Base-by-base conservation (phyloP, 116 monocot genomes). In the Iris pallida region DNA sequence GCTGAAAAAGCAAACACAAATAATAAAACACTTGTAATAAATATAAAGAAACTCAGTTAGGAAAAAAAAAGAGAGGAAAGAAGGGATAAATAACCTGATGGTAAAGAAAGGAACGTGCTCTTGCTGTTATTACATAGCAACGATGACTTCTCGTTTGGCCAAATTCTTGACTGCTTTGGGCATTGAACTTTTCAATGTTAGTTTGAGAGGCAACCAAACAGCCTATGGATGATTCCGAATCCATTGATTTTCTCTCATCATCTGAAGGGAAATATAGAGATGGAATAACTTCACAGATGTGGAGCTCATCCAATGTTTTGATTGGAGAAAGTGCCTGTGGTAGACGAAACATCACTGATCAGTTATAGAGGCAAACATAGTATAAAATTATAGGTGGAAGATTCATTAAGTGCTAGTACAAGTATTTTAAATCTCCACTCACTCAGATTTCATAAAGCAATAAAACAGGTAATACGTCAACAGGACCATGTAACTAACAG, bases 51-150 rank as follows among this genome's bases (percentile, higher is more conserved):
- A 16, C 5, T 1, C 46, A 58, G 4, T 20, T 15, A 30, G 11
- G 61, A 45, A 13, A 5, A 40, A 8, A 15, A 16, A 53, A 40
- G n/a, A n/a, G n/a, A n/a, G 17, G 10, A 59, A 70, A 74, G 41
- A 63, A 30, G 17, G 16, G 6, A 45, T 19, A 64, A 15, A 43
- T 43, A 53, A 95, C 95, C 89, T 91, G 95, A 71, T 96, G 95
- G 45, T 91, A 96, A 65, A 96, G 95, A 53, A 96, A 96, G 51
- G 91, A 89, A 8, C 87, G 86, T 11, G 86, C 86, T 48, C 86
- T 83, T 59, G 89, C 91, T 51, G 91, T 91, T 70, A 91, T 78
- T 46, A 91, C 77, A 68, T 80, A 89, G 58, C 91, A 89, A 55
- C 67, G 82, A 75, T 96, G 91, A 20, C 65, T 79, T 72, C 42